A percentile compares a stretch with the other conserved stretches of the same genome.
These are phyloP conservation scores for Boletus tylopilopsis DNA, from an alignment of 768 basidiomycete genomes.

Conservation along the genomic window DNA sequence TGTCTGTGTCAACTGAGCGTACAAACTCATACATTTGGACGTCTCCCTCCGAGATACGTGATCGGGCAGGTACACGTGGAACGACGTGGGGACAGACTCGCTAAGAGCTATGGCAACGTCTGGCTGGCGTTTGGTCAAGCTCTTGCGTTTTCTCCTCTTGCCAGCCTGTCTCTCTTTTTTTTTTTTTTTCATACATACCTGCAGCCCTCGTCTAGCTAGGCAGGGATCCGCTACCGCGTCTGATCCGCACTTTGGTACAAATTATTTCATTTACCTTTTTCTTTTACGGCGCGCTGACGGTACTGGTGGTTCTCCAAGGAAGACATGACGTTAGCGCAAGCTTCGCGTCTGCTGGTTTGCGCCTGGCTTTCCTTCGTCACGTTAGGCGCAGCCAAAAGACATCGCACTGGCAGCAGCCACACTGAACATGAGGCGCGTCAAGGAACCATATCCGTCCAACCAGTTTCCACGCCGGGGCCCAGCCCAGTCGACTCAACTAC, in stretches of 20 bases:
- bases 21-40: no score
- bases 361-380: slow-evolving; percentile 9
- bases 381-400: slow-evolving; percentile 14
- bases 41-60: no score
- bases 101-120: no score
- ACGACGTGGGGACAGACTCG: no score
- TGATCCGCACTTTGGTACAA: slow-evolving; percentile 1
- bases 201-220: no score
- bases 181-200: no score
- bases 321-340: slow-evolving; percentile 12
- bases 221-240: not conserved
- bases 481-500: no score
- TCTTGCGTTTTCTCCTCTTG: no score
- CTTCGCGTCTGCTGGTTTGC: not conserved
- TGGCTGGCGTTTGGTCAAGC: no score
- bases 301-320: not conserved
- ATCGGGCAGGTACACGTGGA: no score
- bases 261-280: not conserved
- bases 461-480: not conserved
- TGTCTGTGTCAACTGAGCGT: no score
- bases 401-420: slow-evolving; percentile 16
- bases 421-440: slow-evolving; percentile 22
- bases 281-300: not conserved
- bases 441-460: not conserved
- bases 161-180: not conserved